Conservation (phyloP, 1,284 basidiomycete genomes). For the Bondarzewia mesenterica region DNA sequence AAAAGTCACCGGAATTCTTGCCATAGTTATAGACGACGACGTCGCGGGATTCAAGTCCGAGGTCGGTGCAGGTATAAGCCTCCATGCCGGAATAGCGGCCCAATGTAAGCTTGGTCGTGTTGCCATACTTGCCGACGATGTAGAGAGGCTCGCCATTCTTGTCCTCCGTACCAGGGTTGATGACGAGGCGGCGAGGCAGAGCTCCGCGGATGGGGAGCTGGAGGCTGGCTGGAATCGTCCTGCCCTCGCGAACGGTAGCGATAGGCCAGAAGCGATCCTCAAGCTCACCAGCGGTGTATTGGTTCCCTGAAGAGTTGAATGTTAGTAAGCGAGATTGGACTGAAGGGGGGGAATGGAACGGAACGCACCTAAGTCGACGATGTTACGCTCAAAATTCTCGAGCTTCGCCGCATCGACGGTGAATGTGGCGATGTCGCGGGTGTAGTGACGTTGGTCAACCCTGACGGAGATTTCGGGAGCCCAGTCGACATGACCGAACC, state of each 20-base stretch:
- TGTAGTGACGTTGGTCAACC: slow-evolving; percentile 21
- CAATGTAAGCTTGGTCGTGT: slow-evolving; percentile 14
- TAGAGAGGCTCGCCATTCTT: slow-evolving; percentile 21
- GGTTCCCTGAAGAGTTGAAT: slow-evolving; percentile 20
- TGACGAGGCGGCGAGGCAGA: slow-evolving; percentile 18
- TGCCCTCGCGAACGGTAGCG: slow-evolving; percentile 13
- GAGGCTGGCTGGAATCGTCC: slow-evolving; percentile 24
- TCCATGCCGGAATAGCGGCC: slow-evolving; percentile 17
- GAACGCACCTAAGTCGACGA: slow-evolving; percentile 22
- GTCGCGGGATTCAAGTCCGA: slow-evolving; percentile 15
- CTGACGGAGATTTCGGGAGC: slow-evolving; percentile 22
- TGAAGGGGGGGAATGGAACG: slow-evolving; percentile 3
- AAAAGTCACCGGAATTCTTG: slow-evolving; percentile 11
- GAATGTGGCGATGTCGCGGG: slow-evolving; percentile 24
- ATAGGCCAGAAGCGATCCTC: slow-evolving; percentile 20
- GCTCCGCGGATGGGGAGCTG: slow-evolving; percentile 24
- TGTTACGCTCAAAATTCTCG: slow-evolving; percentile 29
- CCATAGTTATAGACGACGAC: slow-evolving; percentile 12
- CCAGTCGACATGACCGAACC: slow-evolving; percentile 21
- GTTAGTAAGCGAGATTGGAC: slow-evolving; percentile 21
- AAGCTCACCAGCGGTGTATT: slow-evolving; percentile 17
- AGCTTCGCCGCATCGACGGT: slow-evolving; percentile 21
- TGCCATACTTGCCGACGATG: slow-evolving; percentile 19
- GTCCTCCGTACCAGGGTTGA: slow-evolving; percentile 21
- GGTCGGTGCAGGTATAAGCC: slow-evolving; percentile 10